These are phyloP conservation scores for Glycine latifolia DNA, from an alignment of 306 rosid species.

Conservation along the genomic window DNA sequence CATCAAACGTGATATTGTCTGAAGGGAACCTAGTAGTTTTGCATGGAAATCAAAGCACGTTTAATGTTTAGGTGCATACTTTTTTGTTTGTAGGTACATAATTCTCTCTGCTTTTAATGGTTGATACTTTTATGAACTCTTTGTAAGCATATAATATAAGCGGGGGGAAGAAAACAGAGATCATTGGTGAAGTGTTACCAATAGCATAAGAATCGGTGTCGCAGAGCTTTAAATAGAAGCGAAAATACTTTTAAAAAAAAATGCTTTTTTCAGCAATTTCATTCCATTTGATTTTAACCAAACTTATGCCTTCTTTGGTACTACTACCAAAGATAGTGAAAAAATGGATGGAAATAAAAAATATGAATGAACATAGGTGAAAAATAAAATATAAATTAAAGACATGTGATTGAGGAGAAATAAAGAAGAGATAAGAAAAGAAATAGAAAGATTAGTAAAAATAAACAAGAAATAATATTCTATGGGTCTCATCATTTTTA, in stretches of 20 bases:
- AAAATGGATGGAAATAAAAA: too few relatives aligned
- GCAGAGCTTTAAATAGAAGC: neutral
- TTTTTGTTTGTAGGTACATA: neutral
- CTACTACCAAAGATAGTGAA: too few relatives aligned
- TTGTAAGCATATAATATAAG: neutral
- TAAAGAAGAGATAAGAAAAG: too few relatives aligned
- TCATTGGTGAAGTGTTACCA: neutral
- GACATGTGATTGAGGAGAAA: too few relatives aligned
- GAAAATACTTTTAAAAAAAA: neutral
- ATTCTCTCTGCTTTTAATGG: neutral
- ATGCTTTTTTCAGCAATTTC: neutral
- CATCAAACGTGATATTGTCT: slow-evolving; percentile 26
- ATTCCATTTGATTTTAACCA: neutral
- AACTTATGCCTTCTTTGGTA: neutral
- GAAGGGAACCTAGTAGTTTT: neutral
- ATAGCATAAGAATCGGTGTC: neutral
- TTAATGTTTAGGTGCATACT: slow-evolving; percentile 11
- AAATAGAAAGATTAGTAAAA: too few relatives aligned
- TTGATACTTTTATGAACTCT: neutral
- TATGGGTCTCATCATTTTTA: too few relatives aligned
- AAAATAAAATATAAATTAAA: too few relatives aligned
- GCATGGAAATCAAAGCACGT: slow-evolving; percentile 5
- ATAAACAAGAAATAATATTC: too few relatives aligned
- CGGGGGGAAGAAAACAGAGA: neutral
- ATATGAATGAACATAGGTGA: too few relatives aligned